Percentiles rank a stretch among this genome's conserved stretches.
Conservation (phyloP, 2,329 filamentous ascomycete genomes). For the Penicillium griseofulvum region DNA sequence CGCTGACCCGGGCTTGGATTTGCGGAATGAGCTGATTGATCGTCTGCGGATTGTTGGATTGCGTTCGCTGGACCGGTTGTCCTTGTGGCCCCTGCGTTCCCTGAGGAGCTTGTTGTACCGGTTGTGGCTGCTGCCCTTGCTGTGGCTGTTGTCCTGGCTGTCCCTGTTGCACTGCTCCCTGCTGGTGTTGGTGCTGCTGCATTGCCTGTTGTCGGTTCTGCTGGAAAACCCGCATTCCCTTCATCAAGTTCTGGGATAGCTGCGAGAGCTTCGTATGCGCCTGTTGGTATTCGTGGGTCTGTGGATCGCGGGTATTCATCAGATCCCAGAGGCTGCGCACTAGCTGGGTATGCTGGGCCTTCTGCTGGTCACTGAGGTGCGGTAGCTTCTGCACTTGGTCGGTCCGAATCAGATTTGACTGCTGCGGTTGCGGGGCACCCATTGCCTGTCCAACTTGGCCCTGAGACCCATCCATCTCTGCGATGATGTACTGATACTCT, state of each 20-base stretch:
- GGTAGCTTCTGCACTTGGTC: conserved; percentile 54
- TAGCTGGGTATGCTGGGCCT: conserved; percentile 54
- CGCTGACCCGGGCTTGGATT: conserved; percentile 48
- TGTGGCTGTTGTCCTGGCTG: conserved; percentile 12
- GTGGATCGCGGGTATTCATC: conserved; percentile 49
- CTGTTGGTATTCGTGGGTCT: conserved; percentile 50
- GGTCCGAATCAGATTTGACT: conserved; percentile 50
- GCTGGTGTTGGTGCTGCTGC: conserved; percentile 14
- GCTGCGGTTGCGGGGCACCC: conserved; percentile 38
- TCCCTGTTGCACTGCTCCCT: conserved; percentile 24
- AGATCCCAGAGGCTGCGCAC: conserved; percentile 56
- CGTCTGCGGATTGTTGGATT: conserved; percentile 38
- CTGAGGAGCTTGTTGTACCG: conserved; percentile 10
- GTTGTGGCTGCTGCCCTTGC: conserved; percentile 6
- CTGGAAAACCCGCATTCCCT: conserved; percentile 49
- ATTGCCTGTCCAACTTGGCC: conserved; percentile 32
- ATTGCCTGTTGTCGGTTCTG: conserved; percentile 38
- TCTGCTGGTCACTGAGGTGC: conserved; percentile 54
- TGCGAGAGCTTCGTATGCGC: conserved; percentile 53
- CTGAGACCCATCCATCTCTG: conserved; percentile 35
- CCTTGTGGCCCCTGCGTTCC: conserved; percentile 11
- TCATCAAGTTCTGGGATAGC: conserved; percentile 53
- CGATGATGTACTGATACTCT: conserved; percentile 6
- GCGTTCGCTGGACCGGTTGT: conserved; percentile 31
- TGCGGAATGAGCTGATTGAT: conserved; percentile 46